Evolutionary conservation across 192 early-diverging fungal species (phyloP).

Genomic region (Coemansia sp.): DNA sequence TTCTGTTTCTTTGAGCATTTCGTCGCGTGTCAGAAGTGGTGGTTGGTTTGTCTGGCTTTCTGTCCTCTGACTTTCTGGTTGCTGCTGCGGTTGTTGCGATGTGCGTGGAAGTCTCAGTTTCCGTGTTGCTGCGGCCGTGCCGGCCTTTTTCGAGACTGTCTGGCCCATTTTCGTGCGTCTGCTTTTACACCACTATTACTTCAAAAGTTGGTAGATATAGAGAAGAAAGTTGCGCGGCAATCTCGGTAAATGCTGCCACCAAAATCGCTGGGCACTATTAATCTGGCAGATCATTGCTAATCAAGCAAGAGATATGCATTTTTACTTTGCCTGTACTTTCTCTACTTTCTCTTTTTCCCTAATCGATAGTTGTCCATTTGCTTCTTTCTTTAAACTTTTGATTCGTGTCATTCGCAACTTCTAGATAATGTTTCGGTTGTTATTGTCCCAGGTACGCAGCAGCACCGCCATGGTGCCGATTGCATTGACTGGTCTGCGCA

Average conservation of each 20-base stretch:
- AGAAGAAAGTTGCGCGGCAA: too few species aligned
- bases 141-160: constrained; percentile 22
- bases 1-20: constrained; percentile 29
- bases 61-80: too few species aligned
- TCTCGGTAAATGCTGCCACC: too few species aligned
- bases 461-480: neutral
- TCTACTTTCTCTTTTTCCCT: neutral
- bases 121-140: neutral
- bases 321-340: too few species aligned
- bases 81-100: constrained; percentile 9
- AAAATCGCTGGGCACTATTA: too few species aligned
- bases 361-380: too few species aligned
- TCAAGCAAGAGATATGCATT: too few species aligned
- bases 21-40: constrained; percentile 22
- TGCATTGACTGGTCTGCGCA: neutral
- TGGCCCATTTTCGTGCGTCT: constrained; percentile 24
- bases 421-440: neutral
- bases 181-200: too few species aligned
- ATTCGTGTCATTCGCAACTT: too few species aligned
- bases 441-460: neutral
- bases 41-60: constrained; percentile 7
- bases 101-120: constrained; percentile 31
- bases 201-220: too few species aligned
- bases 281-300: too few species aligned
- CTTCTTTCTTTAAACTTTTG: too few species aligned